These are phyloP conservation scores for Colletotrichum sp. DNA, from an alignment of 2,329 filamentous ascomycete genomes.

Conservation along the genomic window DNA sequence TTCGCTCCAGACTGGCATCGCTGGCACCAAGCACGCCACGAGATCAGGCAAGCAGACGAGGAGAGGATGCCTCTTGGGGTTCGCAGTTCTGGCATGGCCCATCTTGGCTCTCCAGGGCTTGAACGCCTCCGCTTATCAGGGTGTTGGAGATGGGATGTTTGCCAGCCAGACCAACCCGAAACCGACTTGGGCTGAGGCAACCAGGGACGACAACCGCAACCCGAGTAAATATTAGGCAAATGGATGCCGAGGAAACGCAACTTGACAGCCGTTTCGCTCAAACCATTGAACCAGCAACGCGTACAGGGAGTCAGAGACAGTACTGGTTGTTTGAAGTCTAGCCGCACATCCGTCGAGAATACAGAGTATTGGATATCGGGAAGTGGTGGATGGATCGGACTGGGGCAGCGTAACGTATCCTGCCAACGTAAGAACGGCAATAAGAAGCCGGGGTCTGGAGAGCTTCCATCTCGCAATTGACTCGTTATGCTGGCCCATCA, in stretches of 20 bases:
- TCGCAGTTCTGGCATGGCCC: not conserved
- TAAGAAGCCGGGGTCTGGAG: not conserved
- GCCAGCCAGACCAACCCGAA: not conserved
- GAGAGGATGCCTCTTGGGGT: not conserved
- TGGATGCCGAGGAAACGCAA: slow-evolving; percentile 10
- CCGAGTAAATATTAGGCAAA: not conserved
- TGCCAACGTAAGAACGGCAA: not conserved
- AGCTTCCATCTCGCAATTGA: not conserved
- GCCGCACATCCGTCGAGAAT: not conserved
- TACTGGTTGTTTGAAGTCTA: not conserved
- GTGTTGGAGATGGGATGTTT: not conserved
- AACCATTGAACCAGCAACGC: not conserved
- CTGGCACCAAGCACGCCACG: not conserved
- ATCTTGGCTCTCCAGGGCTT: slow-evolving; percentile 2
- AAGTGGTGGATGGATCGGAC: not conserved
- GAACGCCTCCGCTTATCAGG: not conserved
- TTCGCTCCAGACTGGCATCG: not conserved
- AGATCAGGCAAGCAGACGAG: not conserved
- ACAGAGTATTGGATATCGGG: not conserved
- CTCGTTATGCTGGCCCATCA: not conserved
- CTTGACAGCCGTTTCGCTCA: not conserved
- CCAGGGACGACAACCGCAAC: not conserved
- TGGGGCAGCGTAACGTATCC: not conserved
- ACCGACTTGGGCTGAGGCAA: not conserved
- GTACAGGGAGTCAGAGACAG: not conserved